These are phyloP conservation scores for Santalum album DNA, from an alignment of 164 flowering plant species.

Conservation along the genomic window DNA sequence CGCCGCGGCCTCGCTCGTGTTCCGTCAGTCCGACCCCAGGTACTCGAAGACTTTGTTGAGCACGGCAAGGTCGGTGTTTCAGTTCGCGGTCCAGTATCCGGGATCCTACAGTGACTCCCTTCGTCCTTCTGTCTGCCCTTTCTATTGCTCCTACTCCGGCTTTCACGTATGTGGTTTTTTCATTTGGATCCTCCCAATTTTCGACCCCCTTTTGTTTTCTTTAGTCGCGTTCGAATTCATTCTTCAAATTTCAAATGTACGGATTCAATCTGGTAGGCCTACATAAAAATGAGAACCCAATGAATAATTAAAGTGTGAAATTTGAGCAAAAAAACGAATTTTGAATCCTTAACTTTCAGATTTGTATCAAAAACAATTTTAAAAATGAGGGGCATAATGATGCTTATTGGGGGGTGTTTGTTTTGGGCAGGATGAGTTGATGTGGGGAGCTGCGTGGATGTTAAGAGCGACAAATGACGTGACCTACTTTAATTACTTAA, in stretches of 20 bases:
- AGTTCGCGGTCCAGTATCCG: slow-evolving; percentile 50
- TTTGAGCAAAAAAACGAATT: no score
- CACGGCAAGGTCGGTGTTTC: slow-evolving; percentile 53
- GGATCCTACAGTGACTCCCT: slow-evolving; percentile 82
- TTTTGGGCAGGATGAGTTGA: slow-evolving; percentile 63
- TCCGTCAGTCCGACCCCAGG: slow-evolving; percentile 35
- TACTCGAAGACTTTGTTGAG: slow-evolving; percentile 45
- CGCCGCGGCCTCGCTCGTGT: slow-evolving; percentile 80
- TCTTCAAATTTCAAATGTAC: no score
- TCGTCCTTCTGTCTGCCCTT: slow-evolving; percentile 64
- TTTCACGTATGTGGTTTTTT: slow-evolving; percentile 37
- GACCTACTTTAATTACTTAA: slow-evolving; percentile 35
- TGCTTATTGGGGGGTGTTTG: background rate
- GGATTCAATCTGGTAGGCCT: no score
- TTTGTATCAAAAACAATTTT: background rate
- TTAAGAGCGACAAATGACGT: slow-evolving; percentile 58
- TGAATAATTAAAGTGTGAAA: no score
- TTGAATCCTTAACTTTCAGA: background rate
- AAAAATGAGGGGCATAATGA: background rate
- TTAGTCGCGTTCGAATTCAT: no score
- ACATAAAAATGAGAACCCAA: no score
- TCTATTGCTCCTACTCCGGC: slow-evolving; percentile 91
- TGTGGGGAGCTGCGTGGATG: slow-evolving; percentile 96
- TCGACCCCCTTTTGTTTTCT: background rate
- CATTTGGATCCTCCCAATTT: background rate